Evolutionary conservation across 768 basidiomycete genomes (phyloP).

Genomic region (Rhizopogon sp.): DNA sequence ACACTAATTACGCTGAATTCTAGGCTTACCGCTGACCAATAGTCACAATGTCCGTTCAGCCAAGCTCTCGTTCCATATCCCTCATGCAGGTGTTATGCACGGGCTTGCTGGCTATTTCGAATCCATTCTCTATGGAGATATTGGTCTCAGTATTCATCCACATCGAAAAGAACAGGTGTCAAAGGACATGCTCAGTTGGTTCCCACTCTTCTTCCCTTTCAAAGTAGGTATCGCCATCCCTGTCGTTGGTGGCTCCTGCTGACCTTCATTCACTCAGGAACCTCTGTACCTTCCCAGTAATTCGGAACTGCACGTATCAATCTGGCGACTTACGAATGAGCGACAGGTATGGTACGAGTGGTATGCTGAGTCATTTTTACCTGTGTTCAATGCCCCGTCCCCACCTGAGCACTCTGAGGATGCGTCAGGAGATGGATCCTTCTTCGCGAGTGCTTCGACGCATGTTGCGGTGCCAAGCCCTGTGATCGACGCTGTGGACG

Average conservation of each 20-base stretch:
- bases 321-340: conserved; percentile 91
- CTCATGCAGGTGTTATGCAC: conserved; percentile 89
- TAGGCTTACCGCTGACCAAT: conserved; percentile 90
- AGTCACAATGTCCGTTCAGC: conserved; percentile 92
- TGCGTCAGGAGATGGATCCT: conserved; percentile 11
- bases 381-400: conserved; percentile 39
- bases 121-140: conserved; percentile 83
- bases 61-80: conserved; percentile 84
- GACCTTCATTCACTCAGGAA: conserved; percentile 46
- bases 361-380: conserved; percentile 91
- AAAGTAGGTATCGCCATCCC: conserved; percentile 47
- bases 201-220: conserved; percentile 95
- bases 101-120: conserved; percentile 98
- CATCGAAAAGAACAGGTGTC: conserved; percentile 80
- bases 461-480: conserved; percentile 53
- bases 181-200: conserved; percentile 99
- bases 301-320: conserved; percentile 86
- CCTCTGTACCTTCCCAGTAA: conserved; percentile 91
- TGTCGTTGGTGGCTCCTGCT: not conserved
- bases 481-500: conserved; percentile 61
- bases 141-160: conserved; percentile 93
- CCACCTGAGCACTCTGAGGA: conserved; percentile 14
- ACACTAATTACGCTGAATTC: conserved; percentile 5
- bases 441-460: conserved; percentile 24
- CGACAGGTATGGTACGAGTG: conserved; percentile 98